Conservation (phyloP, 352 stramenopile genomes). For the Pilasporangium apinafurcum region DNA sequence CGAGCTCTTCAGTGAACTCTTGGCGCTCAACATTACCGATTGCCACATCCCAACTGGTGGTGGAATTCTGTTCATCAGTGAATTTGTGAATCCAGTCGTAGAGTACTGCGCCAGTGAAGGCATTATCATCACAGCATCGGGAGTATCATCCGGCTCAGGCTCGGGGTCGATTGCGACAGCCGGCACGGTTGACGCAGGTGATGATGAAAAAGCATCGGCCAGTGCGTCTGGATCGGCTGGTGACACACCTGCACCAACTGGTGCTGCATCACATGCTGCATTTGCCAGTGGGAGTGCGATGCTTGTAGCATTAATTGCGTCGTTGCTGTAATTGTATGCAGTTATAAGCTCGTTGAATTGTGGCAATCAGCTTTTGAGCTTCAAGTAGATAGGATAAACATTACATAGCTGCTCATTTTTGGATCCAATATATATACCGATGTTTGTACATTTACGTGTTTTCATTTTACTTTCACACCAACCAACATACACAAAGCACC, state of each 20-base stretch:
- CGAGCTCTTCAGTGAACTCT: constrained; percentile 23
- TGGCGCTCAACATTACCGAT: constrained; percentile 22
- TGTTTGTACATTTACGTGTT: background rate
- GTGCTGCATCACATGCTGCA: too few species aligned
- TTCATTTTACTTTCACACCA: constrained; percentile 28
- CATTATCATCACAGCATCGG: too few species aligned
- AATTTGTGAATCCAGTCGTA: constrained; percentile 32
- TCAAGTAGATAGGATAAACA: background rate
- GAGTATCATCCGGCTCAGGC: too few species aligned
- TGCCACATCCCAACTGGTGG: constrained; percentile 24
- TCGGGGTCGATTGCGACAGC: too few species aligned
- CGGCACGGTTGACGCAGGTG: too few species aligned
- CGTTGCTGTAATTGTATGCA: too few species aligned
- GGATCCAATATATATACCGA: background rate
- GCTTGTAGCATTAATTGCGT: too few species aligned
- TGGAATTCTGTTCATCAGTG: constrained; percentile 31
- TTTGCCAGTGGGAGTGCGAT: too few species aligned
- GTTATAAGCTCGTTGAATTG: background rate
- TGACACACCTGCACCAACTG: too few species aligned
- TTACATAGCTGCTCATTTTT: background rate
- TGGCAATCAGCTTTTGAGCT: background rate
- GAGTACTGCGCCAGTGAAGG: too few species aligned
- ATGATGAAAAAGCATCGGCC: too few species aligned
- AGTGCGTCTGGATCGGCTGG: too few species aligned
- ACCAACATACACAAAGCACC: constrained; percentile 7